Conservation (phyloP, 2,329 filamentous ascomycete genomes). For the Didymella keratinophila region DNA sequence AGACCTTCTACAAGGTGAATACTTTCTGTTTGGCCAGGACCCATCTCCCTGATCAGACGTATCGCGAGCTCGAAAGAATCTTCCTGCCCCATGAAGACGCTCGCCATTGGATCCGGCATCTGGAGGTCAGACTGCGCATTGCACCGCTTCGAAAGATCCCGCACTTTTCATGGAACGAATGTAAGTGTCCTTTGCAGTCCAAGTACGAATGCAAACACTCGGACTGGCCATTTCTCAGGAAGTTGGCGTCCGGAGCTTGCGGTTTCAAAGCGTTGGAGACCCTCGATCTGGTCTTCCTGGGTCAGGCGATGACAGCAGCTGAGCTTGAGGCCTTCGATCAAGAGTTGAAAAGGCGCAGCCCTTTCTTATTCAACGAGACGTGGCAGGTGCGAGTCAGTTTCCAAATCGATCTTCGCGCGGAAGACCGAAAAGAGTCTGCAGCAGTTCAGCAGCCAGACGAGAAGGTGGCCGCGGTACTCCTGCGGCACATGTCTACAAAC, state of each 20-base stretch:
- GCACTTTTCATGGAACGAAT: neutral
- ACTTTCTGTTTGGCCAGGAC: neutral
- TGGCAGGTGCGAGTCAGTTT: neutral
- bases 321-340: neutral
- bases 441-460: neutral
- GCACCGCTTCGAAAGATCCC: neutral
- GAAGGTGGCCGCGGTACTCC: neutral
- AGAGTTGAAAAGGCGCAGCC: neutral
- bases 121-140: neutral
- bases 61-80: neutral
- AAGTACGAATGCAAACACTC: neutral
- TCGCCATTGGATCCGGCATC: neutral
- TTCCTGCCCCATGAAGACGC: neutral
- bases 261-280: neutral
- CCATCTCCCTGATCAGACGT: neutral
- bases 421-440: neutral
- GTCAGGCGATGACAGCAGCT: neutral
- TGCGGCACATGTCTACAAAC: neutral
- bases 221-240: neutral
- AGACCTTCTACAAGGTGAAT: neutral
- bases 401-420: neutral
- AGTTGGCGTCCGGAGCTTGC: neutral
- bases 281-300: neutral
- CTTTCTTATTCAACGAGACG: neutral
- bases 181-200: neutral